Evolutionary conservation across 768 basidiomycete genomes (phyloP).

Genomic region (Filobasidium wieringae): DNA sequence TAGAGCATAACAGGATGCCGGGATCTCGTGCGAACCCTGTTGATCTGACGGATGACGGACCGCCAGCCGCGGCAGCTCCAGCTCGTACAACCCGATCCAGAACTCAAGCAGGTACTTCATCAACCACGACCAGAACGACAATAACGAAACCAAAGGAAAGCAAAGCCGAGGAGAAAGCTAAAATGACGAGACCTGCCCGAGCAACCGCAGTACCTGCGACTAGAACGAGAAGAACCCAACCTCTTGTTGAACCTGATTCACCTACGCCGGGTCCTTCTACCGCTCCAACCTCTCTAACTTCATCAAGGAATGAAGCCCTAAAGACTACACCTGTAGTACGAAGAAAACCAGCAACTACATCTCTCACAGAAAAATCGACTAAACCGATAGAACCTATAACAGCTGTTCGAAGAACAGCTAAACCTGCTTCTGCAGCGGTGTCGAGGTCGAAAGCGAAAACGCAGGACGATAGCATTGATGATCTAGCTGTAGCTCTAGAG

Average conservation of each 20-base stretch:
- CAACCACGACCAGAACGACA: not conserved
- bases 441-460: not conserved
- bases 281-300: not conserved
- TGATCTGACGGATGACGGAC: not conserved
- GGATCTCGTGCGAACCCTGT: not conserved
- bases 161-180: not conserved
- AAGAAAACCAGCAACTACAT: not conserved
- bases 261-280: not conserved
- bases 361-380: not conserved
- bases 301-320: not conserved
- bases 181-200: not conserved
- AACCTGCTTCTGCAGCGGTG: not conserved
- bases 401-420: not conserved
- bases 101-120: not conserved
- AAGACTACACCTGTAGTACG: not conserved
- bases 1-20: no score
- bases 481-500: not conserved
- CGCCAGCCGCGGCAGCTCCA: not conserved
- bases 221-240: not conserved
- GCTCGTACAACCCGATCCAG: not conserved
- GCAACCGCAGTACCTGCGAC: not conserved
- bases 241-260: not conserved
- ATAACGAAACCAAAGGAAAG: not conserved
- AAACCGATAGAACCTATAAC: not conserved
- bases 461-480: not conserved